Evolutionary conservation across 805 yeast genomes (phyloP).

Genomic region (Ogataea henricii): DNA sequence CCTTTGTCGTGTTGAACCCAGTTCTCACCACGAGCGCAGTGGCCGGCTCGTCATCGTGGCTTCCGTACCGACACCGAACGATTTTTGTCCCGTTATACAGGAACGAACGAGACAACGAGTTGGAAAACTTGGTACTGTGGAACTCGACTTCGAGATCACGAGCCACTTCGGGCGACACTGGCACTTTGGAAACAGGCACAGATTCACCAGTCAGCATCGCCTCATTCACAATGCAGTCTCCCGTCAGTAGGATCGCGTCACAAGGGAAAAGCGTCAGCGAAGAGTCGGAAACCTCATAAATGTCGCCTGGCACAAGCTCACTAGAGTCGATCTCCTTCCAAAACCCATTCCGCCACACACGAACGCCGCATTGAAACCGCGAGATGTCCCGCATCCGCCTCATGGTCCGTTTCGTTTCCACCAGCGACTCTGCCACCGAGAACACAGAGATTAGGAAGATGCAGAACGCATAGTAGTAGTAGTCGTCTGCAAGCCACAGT

Average conservation of each 20-base stretch:
- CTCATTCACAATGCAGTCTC: constrained; percentile 96
- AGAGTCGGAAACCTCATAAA: constrained; percentile 90
- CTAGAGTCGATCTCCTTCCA: constrained; percentile 81
- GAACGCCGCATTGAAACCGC: constrained; percentile 70
- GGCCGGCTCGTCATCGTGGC: constrained; percentile 63
- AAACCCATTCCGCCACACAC: constrained; percentile 90
- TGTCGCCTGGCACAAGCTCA: constrained; percentile 94
- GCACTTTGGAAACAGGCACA: constrained; percentile 86
- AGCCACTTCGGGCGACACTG: constrained; percentile 65
- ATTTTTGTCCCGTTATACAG: constrained; percentile 88
- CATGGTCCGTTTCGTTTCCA: constrained; percentile 83
- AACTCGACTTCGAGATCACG: constrained; percentile 58
- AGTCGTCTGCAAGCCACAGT: constrained; percentile 89
- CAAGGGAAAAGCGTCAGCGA: constrained; percentile 75
- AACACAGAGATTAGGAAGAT: constrained; percentile 83
- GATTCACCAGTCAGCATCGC: constrained; percentile 98
- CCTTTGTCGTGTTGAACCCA: constrained; percentile 95
- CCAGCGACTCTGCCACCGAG: constrained; percentile 75
- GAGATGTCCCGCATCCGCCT: constrained; percentile 73
- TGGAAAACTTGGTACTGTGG: constrained; percentile 55
- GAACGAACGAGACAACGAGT: constrained; percentile 70
- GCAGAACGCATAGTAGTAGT: constrained; percentile 91
- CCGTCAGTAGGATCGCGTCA: constrained; percentile 82
- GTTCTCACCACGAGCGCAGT: constrained; percentile 86
- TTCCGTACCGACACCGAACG: constrained; percentile 74